Conservation (phyloP, 257 asterid genomes). For the Phtheirospermum japonicum region DNA sequence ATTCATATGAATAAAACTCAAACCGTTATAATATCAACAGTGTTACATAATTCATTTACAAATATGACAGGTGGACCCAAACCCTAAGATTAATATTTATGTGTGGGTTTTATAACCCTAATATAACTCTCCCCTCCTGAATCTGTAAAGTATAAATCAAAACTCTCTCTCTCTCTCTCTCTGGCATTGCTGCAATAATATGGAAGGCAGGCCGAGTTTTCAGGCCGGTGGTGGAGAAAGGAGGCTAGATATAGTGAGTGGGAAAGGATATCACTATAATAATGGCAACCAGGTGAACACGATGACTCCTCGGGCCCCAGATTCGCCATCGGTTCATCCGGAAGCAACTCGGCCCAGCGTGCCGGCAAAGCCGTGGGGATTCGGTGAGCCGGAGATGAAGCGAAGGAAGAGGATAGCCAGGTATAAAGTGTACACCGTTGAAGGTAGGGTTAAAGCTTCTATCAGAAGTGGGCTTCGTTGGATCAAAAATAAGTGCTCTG, state of each 20-base stretch:
- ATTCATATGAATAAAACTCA: neutral
- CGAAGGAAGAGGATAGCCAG: constrained; percentile 69
- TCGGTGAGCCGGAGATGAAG: constrained; percentile 63
- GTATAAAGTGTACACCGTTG: constrained; percentile 68
- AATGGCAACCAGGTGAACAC: constrained; percentile 24
- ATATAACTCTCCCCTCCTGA: constrained; percentile 17
- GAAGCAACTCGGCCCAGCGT: constrained; percentile 28
- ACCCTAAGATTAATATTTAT: no score
- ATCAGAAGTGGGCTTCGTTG: constrained; percentile 66
- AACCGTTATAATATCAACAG: neutral
- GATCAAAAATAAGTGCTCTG: constrained; percentile 71
- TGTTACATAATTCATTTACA: neutral
- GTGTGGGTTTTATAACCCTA: neutral
- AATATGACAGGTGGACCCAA: no score
- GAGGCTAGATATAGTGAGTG: constrained; percentile 55
- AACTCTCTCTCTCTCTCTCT: constrained; percentile 15
- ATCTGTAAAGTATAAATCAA: constrained; percentile 21
- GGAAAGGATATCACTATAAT: constrained; percentile 26
- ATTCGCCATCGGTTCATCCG: constrained; percentile 25
- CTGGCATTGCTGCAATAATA: constrained; percentile 15
- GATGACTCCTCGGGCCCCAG: constrained; percentile 16
- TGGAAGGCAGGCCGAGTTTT: constrained; percentile 57
- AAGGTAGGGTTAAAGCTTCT: constrained; percentile 75
- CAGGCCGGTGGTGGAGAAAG: constrained; percentile 44
- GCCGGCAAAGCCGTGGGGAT: constrained; percentile 56